These are phyloP conservation scores for Globisporangium okanoganense DNA, from an alignment of 352 stramenopile species.

Conservation along the genomic window DNA sequence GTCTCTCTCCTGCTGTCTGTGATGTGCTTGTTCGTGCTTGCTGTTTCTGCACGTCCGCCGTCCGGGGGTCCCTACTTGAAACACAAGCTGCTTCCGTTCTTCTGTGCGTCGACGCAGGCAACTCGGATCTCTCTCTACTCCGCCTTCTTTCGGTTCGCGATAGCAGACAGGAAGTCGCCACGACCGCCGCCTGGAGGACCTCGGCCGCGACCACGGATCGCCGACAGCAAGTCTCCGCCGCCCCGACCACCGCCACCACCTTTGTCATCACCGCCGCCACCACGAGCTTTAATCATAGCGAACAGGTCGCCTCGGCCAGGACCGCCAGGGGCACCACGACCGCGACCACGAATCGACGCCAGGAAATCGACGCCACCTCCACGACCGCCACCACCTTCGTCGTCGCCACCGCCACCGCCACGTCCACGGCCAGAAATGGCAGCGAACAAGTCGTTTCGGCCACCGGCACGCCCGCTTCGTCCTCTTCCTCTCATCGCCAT, in stretches of 20 bases:
- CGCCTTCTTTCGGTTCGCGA: slow-evolving; percentile 61
- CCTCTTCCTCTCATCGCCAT: slow-evolving; percentile 41
- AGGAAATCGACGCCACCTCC: slow-evolving; percentile 40
- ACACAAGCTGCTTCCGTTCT: slow-evolving; percentile 4
- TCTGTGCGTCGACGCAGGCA: background rate
- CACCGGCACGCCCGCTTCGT: slow-evolving; percentile 22
- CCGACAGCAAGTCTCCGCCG: slow-evolving; percentile 45
- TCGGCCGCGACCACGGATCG: slow-evolving; percentile 47
- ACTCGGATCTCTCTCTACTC: slow-evolving; percentile 13
- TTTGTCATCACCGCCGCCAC: slow-evolving; percentile 20
- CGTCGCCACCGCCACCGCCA: slow-evolving; percentile 35
- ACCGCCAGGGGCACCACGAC: slow-evolving; percentile 36
- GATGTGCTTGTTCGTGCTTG: background rate
- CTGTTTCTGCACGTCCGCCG: background rate
- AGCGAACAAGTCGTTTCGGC: slow-evolving; percentile 39
- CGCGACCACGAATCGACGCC: slow-evolving; percentile 50
- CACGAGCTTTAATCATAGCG: slow-evolving; percentile 54
- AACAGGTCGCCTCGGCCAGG: slow-evolving; percentile 59
- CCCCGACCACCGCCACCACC: slow-evolving; percentile 27
- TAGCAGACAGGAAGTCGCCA: slow-evolving; percentile 52
- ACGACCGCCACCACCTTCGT: slow-evolving; percentile 27
- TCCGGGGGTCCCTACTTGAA: slow-evolving; percentile 19
- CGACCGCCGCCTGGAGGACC: slow-evolving; percentile 27
- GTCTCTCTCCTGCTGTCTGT: background rate
- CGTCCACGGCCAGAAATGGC: slow-evolving; percentile 43